phyloP scores from a whole-genome alignment of 2,329 filamentous ascomycete genomes.

The Colletotrichum sojae region DNA sequence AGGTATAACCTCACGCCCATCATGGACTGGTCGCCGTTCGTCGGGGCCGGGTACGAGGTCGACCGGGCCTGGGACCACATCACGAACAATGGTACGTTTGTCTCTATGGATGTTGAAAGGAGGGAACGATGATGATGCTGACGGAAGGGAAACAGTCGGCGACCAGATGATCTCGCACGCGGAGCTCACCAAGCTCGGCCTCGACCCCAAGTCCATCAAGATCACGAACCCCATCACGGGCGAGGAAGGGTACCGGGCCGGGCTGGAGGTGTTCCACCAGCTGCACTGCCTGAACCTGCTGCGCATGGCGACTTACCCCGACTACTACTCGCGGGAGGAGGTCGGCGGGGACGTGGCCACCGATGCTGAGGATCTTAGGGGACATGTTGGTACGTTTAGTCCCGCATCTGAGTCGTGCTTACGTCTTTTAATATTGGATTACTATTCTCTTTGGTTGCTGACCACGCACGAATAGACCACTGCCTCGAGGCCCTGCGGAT shows the following conservation, averaged over 20 bases:
- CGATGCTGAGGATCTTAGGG: conserved; percentile 57
- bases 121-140: conserved; percentile 38
- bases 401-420: neutral
- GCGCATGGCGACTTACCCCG: conserved; percentile 63
- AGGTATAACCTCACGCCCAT: conserved; percentile 64
- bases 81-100: conserved; percentile 57
- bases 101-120: too few relatives aligned
- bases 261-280: conserved; percentile 71
- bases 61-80: conserved; percentile 71
- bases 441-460: neutral
- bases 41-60: conserved; percentile 69
- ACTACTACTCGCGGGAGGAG: conserved; percentile 60
- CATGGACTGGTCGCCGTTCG: conserved; percentile 62
- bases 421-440: neutral
- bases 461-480: conserved; percentile 55
- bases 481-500: conserved; percentile 68
- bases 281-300: conserved; percentile 65
- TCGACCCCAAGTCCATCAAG: conserved; percentile 67
- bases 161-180: conserved; percentile 71
- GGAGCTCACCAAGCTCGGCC: conserved; percentile 67
- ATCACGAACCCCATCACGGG: conserved; percentile 70
- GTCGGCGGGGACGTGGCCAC: conserved; percentile 64
- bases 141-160: conserved; percentile 61
- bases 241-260: conserved; percentile 71
- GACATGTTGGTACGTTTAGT: conserved; percentile 57